Percentiles rank a stretch among this genome's conserved stretches.
phyloP scores from a whole-genome alignment of 345 rosid species.

The Populus alba region DNA sequence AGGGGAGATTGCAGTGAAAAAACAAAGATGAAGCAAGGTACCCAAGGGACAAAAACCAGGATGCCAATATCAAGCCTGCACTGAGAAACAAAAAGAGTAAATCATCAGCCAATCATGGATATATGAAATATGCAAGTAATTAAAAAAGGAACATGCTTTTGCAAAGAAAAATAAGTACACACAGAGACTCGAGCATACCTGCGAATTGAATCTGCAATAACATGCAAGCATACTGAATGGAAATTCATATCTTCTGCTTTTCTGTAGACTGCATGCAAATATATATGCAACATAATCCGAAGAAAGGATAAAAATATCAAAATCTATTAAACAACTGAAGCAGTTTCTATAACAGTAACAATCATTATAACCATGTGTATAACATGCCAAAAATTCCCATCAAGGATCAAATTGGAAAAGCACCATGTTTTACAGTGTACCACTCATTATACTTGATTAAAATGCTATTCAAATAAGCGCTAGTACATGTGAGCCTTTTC shows the following conservation, averaged over 20 bases:
- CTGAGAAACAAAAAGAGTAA: constrained; percentile 46
- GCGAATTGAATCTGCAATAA: constrained; percentile 6
- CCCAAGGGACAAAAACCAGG: constrained; percentile 97
- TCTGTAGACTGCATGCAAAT: constrained; percentile 67
- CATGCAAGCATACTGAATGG: constrained; percentile 32
- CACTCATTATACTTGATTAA: neutral
- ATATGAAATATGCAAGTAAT: neutral
- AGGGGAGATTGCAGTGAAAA: neutral
- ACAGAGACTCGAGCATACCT: neutral
- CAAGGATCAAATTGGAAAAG: neutral
- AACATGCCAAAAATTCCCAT: neutral
- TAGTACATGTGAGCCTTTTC: neutral
- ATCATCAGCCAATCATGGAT: neutral
- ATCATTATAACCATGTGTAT: neutral
- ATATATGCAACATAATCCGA: constrained; percentile 7
- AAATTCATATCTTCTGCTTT: constrained; percentile 96
- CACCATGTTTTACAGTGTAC: too few relatives aligned
- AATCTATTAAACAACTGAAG: neutral
- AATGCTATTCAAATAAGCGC: neutral
- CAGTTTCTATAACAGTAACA: neutral
- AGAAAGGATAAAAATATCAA: neutral
- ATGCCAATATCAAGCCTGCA: constrained; percentile 95
- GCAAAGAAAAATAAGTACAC: neutral
- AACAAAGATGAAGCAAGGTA: constrained; percentile 29
- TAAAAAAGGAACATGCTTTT: constrained; percentile 29